phyloP scores from a whole-genome alignment of 164 flowering plant genomes.

The Cinnamomum micranthum region DNA sequence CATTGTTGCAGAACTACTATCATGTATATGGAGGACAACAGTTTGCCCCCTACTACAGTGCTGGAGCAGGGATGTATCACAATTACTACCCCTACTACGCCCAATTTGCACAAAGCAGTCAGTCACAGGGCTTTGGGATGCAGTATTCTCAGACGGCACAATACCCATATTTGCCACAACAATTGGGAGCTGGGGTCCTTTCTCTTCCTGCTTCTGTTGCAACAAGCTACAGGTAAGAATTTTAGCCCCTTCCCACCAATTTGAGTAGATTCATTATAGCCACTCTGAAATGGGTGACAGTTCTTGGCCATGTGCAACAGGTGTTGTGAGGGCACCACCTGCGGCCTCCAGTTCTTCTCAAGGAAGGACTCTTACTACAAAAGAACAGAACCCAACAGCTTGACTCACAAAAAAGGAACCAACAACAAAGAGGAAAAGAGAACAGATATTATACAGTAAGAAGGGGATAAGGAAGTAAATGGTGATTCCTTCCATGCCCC shows the following conservation, averaged over 20 bases:
- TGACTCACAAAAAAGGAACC: conserved; percentile 9
- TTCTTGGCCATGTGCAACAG: conserved; percentile 21
- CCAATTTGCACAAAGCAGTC: conserved; percentile 49
- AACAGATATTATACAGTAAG: neutral
- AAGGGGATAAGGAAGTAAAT: conserved; percentile 7
- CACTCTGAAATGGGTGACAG: neutral
- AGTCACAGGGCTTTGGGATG: conserved; percentile 40
- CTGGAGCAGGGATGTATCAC: conserved; percentile 33
- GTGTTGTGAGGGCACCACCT: conserved; percentile 20
- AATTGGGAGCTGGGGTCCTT: conserved; percentile 36
- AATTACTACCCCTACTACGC: conserved; percentile 48
- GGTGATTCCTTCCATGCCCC: conserved; percentile 10
- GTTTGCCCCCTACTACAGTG: conserved; percentile 44
- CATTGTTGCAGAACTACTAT: conserved; percentile 46
- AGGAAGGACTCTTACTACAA: conserved; percentile 21
- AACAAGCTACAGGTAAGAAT: conserved; percentile 20
- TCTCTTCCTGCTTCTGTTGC: conserved; percentile 42
- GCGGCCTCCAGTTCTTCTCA: conserved; percentile 29
- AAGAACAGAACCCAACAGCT: conserved; percentile 41
- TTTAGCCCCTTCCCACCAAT: neutral
- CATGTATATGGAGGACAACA: conserved; percentile 55
- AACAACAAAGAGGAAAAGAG: conserved; percentile 5
- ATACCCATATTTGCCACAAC: conserved; percentile 49
- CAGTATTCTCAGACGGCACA: conserved; percentile 53
- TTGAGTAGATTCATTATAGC: neutral